Percentiles rank a stretch among this genome's conserved stretches.
These are phyloP conservation scores for Mrakia gelida DNA, from an alignment of 768 basidiomycete species.

Conservation along the genomic window DNA sequence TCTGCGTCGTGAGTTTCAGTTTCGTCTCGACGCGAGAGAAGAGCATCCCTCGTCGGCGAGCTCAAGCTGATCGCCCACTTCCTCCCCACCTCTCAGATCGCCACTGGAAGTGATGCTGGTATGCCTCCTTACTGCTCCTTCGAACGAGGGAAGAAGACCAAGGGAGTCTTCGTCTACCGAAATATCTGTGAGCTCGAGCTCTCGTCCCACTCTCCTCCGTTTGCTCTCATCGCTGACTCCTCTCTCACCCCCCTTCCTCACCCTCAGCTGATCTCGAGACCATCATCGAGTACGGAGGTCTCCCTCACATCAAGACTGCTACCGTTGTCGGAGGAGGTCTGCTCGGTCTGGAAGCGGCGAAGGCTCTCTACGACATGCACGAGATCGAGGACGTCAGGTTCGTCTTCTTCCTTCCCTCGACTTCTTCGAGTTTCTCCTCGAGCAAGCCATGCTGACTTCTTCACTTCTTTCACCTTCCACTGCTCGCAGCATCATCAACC, in stretches of 20 bases:
- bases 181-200: constrained; percentile 49
- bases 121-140: constrained; percentile 58
- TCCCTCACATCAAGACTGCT: constrained; percentile 41
- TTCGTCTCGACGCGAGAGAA: too few species aligned
- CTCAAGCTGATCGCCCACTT: too few species aligned
- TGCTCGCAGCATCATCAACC: constrained; percentile 50
- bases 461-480: too few species aligned
- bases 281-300: constrained; percentile 54
- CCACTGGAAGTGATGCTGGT: constrained; percentile 64
- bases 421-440: not conserved
- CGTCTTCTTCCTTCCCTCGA: constrained; percentile 30
- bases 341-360: constrained; percentile 69
- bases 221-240: not conserved
- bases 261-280: constrained; percentile 55
- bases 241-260: not conserved
- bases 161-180: constrained; percentile 67
- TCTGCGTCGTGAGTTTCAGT: constrained; percentile 48
- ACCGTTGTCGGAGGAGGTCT: constrained; percentile 66
- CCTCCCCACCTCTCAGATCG: constrained; percentile 43
- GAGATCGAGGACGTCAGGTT: constrained; percentile 48
- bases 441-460: not conserved
- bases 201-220: not conserved
- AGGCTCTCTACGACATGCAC: constrained; percentile 61
- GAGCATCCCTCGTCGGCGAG: too few species aligned
- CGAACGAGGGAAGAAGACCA: constrained; percentile 46